Evolutionary conservation across 768 basidiomycete genomes (phyloP).

Genomic region (Phlebiopsis gigantea): DNA sequence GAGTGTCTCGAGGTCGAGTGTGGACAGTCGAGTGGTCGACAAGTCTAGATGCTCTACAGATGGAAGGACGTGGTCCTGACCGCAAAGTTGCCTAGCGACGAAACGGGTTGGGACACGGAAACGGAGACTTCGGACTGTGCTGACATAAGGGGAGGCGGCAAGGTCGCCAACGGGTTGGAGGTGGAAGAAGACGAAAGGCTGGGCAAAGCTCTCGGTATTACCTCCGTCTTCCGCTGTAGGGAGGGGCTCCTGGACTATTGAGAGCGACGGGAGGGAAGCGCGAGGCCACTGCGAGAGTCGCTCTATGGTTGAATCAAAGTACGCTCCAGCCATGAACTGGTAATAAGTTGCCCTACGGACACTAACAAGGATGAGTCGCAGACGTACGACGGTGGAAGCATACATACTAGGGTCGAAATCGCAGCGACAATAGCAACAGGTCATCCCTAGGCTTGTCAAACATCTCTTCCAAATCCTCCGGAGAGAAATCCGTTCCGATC

Average conservation of each 20-base stretch:
- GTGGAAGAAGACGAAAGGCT: slow-evolving; percentile 83
- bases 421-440: slow-evolving; percentile 52
- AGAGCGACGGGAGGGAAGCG: slow-evolving; percentile 38
- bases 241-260: slow-evolving; percentile 64
- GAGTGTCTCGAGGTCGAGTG: slow-evolving; percentile 49
- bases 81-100: slow-evolving; percentile 33
- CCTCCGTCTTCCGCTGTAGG: slow-evolving; percentile 31
- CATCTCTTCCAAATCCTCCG: slow-evolving; percentile 77
- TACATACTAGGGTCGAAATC: slow-evolving; percentile 82
- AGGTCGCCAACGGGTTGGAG: slow-evolving; percentile 53
- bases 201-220: slow-evolving; percentile 50
- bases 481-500: slow-evolving; percentile 72
- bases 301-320: slow-evolving; percentile 71
- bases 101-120: slow-evolving; percentile 70
- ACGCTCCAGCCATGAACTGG: slow-evolving; percentile 82
- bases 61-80: slow-evolving; percentile 32
- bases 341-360: slow-evolving; percentile 74
- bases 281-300: slow-evolving; percentile 62
- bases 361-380: slow-evolving; percentile 26
- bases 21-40: slow-evolving; percentile 58
- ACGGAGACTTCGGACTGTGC: slow-evolving; percentile 41
- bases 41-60: slow-evolving; percentile 64
- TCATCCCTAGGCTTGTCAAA: slow-evolving; percentile 41
- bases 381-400: not conserved
- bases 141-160: slow-evolving; percentile 30